Evolutionary conservation across 805 yeast genomes (phyloP), one percentile per base, ranked within the genome.

Genomic region (Grigorovia transvaalensis): DNA sequence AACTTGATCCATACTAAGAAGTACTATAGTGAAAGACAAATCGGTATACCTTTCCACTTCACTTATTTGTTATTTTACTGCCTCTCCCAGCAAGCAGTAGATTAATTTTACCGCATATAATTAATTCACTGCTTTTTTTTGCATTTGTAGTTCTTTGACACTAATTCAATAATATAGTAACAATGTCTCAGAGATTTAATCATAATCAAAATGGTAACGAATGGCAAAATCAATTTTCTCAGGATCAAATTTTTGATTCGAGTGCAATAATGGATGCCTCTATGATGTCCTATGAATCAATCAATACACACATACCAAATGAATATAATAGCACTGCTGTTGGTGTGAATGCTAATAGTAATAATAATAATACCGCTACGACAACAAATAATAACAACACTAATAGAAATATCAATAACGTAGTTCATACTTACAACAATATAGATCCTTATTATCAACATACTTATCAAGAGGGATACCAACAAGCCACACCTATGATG

Each of bases 401-500:
- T 13, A 12, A 5, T 33, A 33, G 12, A 9, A 13, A 33, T 33
- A 33, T 12, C 8, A 33, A 9, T 33, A 33, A 33, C 38, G 15
- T 33, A 12, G 15, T 12, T 33, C 12, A 33, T 9, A 33, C 17
- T 38, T 38, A 15, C 15, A 38, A 15, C 8, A 15, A 15, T 38
- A 38, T 38, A 38, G 42, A 38, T 15, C 15, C 42, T 15, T 38
- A 15, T 38, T 38, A 38, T 38, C 55, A 50, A 45, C 50, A 46
- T 8, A 4, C 51, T 1, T 43, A 30, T 18, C 50, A 46, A 33
- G 47, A 46, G 5, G 20, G 46, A 8, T 18, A 23, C 6, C 46
- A 33, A 35, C 50, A 48, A 30, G 17, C 17, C 2, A 57, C 58
- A 42, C 61, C 61, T 1, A 66, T 71, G 11, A 80, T 81, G 43